Base-by-base conservation (phyloP, 148 eudicot species). In the Rhododendron simsii region DNA sequence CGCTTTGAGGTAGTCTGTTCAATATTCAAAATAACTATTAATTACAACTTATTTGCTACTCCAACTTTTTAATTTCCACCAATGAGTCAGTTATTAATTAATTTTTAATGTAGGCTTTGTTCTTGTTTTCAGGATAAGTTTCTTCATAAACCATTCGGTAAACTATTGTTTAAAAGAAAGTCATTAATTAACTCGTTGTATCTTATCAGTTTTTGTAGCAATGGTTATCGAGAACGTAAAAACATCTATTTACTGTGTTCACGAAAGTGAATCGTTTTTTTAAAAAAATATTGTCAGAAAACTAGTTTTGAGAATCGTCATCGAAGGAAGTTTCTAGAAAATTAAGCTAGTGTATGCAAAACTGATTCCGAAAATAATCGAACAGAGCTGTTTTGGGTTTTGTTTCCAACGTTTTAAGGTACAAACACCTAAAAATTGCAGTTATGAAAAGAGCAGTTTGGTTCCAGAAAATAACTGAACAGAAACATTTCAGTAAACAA, bases 1-100 rank as follows among this genome's bases (percentile, higher is more conserved):
- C 93, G 76, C 89, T 87, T 92, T 10, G 94, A 92, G 21, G 90
- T 91, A 1, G 94, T 92, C 94, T 92, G 86, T 87, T 44, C 86
- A 69, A 78, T 30, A 30, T 30, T 83, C 82, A 78, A 63, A 82
- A 20, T 59, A 73, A 81, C 37, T 7, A 26, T 10, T 16, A 65
- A 3, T 3, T 39, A 39, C 21, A 69, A 86, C 84, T 30, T 20
- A 65, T 63, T 47, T 81, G 20, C 48, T 2, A 7, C 2, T 47
- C 20, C 61, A 55, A 55, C 53, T 67, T 39, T 21, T 41, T 82
- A 35, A 35, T 35, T 33, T 41, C 2, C 28, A 9, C 13, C 55
- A 82, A 47, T 1, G 13, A 61, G 15, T 16, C 51, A 14, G 14
- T 15, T 53, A 59, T 30, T 30, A 30, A 30, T 41, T 20, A 76